phyloP scores from a whole-genome alignment of 805 yeast species.

The Metschnikowia corniflorae region DNA sequence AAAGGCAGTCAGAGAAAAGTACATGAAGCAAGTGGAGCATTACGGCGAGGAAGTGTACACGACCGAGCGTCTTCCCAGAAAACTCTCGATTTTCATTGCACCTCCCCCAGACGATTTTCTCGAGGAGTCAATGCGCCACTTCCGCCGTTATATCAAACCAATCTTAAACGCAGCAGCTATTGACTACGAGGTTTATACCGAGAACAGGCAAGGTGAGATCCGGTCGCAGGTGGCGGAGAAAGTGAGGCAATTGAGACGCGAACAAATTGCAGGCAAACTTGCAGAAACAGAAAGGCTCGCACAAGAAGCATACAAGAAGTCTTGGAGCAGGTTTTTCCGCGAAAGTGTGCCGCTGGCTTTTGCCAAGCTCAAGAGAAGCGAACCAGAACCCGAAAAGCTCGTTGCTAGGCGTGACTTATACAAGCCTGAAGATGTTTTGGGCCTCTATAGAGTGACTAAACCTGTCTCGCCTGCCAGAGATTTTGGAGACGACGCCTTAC shows the following conservation, averaged over 20 bases:
- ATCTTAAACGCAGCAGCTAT: constrained; percentile 77
- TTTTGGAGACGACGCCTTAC: constrained; percentile 36
- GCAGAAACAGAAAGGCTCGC: constrained; percentile 5
- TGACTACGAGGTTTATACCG: constrained; percentile 76
- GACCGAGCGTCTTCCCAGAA: constrained; percentile 60
- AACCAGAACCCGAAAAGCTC: constrained; percentile 26
- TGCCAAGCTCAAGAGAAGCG: constrained; percentile 13
- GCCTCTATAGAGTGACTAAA: constrained; percentile 44
- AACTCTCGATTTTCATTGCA: constrained; percentile 76
- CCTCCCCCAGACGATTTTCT: constrained; percentile 96
- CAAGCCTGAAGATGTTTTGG: constrained; percentile 47
- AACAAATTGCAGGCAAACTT: constrained; percentile 12
- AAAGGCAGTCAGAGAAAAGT: constrained; percentile 56
- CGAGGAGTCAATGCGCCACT: constrained; percentile 67
- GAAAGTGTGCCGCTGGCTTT: constrained; percentile 11
- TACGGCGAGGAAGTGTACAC: constrained; percentile 45
- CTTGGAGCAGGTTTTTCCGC: constrained; percentile 29
- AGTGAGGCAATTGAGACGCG: constrained; percentile 65
- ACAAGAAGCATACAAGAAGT: constrained; percentile 16
- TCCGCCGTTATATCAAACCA: constrained; percentile 82
- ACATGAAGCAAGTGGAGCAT: constrained; percentile 57
- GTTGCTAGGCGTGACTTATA: constrained; percentile 37
- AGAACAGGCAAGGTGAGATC: constrained; percentile 85
- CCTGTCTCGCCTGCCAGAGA: constrained; percentile 38
- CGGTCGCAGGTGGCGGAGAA: constrained; percentile 78